A percentile compares a stretch with the other conserved stretches of the same genome.
Conservation (phyloP, 768 basidiomycete species). For the Paxillus involutus region DNA sequence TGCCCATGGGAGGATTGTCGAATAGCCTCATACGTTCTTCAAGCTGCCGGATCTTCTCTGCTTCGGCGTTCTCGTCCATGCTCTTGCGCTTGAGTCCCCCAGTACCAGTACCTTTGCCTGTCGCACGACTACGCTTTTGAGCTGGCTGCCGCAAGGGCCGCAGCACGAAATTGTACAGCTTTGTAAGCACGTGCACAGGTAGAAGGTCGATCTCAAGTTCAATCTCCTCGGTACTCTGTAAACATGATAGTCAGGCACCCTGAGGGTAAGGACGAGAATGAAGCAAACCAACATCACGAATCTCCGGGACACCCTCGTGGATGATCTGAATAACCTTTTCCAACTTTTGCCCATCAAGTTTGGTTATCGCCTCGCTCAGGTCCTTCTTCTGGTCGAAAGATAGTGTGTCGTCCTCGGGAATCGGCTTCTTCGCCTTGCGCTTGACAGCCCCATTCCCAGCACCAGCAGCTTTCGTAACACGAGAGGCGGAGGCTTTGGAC, state of each 20-base stretch:
- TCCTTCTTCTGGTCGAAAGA: slow-evolving; percentile 99
- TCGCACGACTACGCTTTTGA: slow-evolving; percentile 56
- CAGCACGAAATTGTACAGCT: slow-evolving; percentile 94
- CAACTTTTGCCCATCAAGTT: slow-evolving; percentile 79
- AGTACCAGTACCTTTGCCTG: slow-evolving; percentile 80
- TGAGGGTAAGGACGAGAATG: slow-evolving; percentile 6
- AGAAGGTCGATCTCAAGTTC: slow-evolving; percentile 96
- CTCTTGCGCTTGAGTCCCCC: slow-evolving; percentile 92
- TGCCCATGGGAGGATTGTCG: slow-evolving; percentile 53
- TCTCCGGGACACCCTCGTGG: slow-evolving; percentile 89
- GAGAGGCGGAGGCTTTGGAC: slow-evolving; percentile 54
- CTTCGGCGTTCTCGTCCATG: slow-evolving; percentile 96
- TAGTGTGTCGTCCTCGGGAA: slow-evolving; percentile 77
- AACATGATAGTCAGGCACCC: slow-evolving; percentile 11
- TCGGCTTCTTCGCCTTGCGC: slow-evolving; percentile 61
- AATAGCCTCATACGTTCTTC: slow-evolving; percentile 89
- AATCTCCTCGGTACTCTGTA: slow-evolving; percentile 93
- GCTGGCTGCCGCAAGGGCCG: slow-evolving; percentile 71
- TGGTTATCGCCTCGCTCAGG: slow-evolving; percentile 89
- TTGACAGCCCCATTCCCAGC: slow-evolving; percentile 47
- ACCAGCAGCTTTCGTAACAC: slow-evolving; percentile 43
- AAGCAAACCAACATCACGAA: slow-evolving; percentile 74
- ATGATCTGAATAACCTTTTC: slow-evolving; percentile 95
- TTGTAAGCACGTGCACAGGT: slow-evolving; percentile 82
- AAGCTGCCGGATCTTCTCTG: slow-evolving; percentile 89